Percentiles rank a stretch among this genome's conserved stretches.
phyloP scores from a whole-genome alignment of 2,329 filamentous ascomycete species.

The Tothia fuscella region DNA sequence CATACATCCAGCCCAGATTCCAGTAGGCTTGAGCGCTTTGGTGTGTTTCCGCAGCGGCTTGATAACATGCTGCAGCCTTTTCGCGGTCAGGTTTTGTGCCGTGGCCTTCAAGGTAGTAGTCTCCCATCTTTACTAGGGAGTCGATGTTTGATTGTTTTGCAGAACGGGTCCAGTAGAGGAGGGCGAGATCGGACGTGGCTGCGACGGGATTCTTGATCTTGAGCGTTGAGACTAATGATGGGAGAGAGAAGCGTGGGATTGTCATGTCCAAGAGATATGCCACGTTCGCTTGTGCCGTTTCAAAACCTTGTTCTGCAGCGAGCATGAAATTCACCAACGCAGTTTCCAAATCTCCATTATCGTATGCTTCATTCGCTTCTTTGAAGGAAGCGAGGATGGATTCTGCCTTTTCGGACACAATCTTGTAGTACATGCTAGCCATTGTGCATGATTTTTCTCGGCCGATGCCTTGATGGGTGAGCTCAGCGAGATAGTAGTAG shows the following conservation, averaged over 20 bases:
- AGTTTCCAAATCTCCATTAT: conserved; percentile 63
- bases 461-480: conserved; percentile 69
- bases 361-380: conserved; percentile 74
- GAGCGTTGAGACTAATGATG: not conserved
- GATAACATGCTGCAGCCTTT: conserved; percentile 88
- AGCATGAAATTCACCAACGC: conserved; percentile 74
- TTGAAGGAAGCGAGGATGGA: conserved; percentile 70
- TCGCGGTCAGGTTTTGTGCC: conserved; percentile 61
- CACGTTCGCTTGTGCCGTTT: conserved; percentile 79
- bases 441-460: conserved; percentile 66
- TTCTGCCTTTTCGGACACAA: conserved; percentile 82
- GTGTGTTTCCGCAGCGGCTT: conserved; percentile 79
- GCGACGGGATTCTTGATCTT: conserved; percentile 25
- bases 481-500: conserved; percentile 83
- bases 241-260: conserved; percentile 17
- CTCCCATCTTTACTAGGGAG: conserved; percentile 93
- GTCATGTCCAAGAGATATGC: conserved; percentile 69
- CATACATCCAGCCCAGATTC: conserved; percentile 99
- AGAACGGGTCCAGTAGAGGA: conserved; percentile 92
- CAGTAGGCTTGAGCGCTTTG: conserved; percentile 91
- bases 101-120: conserved; percentile 82
- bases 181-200: conserved; percentile 52
- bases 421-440: conserved; percentile 74
- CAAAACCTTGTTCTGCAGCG: conserved; percentile 86
- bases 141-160: conserved; percentile 89